A percentile compares a stretch with the other conserved stretches of the same genome.
Conservation (phyloP, 2,329 filamentous ascomycete species). For the Macrophomina tecta region DNA sequence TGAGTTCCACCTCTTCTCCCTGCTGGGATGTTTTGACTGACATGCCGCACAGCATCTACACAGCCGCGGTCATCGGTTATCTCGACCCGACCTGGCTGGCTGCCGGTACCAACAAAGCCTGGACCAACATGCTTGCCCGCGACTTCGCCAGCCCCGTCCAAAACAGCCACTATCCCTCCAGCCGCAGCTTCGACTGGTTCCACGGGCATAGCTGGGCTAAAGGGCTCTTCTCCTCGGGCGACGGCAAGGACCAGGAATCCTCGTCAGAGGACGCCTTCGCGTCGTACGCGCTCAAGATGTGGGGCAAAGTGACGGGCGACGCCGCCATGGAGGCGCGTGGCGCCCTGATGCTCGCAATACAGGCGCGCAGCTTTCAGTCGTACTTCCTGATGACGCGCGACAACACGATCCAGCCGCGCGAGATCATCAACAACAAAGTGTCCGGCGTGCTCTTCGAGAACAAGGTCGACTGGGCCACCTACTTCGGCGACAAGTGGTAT, state of each 20-base stretch:
- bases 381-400: constrained; percentile 82
- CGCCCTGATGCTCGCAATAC: constrained; percentile 79
- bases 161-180: constrained; percentile 79
- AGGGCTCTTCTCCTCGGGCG: constrained; percentile 73
- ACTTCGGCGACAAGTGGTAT: constrained; percentile 74
- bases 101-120: constrained; percentile 70
- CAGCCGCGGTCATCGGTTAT: constrained; percentile 83
- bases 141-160: constrained; percentile 79
- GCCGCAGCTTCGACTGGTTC: constrained; percentile 80
- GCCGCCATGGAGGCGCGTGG: constrained; percentile 75
- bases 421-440: constrained; percentile 83
- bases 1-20: constrained; percentile 69
- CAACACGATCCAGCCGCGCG: constrained; percentile 75
- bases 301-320: constrained; percentile 80
- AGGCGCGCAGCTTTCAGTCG: constrained; percentile 72
- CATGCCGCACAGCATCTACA: constrained; percentile 52
- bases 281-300: constrained; percentile 90
- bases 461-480: constrained; percentile 90
- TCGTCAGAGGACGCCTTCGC: constrained; percentile 89
- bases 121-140: constrained; percentile 81
- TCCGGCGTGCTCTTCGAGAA: constrained; percentile 86
- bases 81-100: constrained; percentile 84
- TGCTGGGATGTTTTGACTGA: background rate
- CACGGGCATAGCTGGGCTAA: constrained; percentile 93
- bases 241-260: constrained; percentile 88